A percentile compares a stretch with the other conserved stretches of the same genome.
Evolutionary conservation across 768 basidiomycete genomes (phyloP).

Genomic region (Leccinum rimulosum): DNA sequence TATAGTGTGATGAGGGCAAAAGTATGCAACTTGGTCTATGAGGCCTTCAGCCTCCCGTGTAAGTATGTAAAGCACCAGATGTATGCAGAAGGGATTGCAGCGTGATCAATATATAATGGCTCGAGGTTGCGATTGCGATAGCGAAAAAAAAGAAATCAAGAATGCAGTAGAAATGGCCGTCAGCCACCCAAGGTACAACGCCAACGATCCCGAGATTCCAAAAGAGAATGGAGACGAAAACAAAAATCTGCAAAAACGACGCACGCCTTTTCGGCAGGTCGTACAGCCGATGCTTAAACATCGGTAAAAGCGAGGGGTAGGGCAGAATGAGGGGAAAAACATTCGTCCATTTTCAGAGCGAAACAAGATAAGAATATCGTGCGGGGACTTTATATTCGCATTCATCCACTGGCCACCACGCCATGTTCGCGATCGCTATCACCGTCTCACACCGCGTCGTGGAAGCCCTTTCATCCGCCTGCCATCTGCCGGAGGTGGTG

Average conservation of each 20-base stretch:
- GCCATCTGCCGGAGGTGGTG: constrained; percentile 40
- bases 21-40: constrained; percentile 27
- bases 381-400: constrained; percentile 2
- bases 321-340: constrained; percentile 13
- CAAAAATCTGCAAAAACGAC: constrained; percentile 7
- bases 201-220: constrained; percentile 16
- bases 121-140: constrained; percentile 3
- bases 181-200: constrained; percentile 26
- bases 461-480: constrained; percentile 58
- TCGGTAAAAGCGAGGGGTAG: constrained; percentile 20
- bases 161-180: constrained; percentile 25
- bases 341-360: constrained; percentile 12
- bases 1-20: constrained; percentile 9
- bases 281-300: constrained; percentile 25
- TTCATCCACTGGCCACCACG: constrained; percentile 15
- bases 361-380: constrained; percentile 5
- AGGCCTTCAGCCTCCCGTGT: constrained; percentile 35
- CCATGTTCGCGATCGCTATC: constrained; percentile 9
- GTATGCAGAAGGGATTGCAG: constrained; percentile 14
- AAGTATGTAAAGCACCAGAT: constrained; percentile 26
- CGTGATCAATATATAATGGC: constrained; percentile 8
- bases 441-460: constrained; percentile 35
- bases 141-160: constrained; percentile 9
- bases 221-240: constrained; percentile 10
- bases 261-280: constrained; percentile 8